Evolutionary conservation across 108 stramenopile species (phyloP).

Genomic region (Fistulifera pelliculosa): DNA sequence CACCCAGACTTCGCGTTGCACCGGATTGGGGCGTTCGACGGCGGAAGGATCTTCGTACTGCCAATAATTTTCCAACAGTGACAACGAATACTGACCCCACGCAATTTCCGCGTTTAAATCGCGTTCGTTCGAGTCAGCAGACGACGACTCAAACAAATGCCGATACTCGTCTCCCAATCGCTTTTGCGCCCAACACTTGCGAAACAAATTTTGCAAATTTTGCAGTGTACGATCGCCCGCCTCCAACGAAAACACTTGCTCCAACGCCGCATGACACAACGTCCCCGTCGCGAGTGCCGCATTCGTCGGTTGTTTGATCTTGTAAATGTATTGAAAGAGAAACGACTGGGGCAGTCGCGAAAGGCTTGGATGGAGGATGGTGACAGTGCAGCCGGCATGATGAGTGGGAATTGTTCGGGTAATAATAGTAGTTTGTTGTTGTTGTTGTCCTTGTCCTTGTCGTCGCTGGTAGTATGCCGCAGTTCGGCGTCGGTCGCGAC

Average conservation of each 20-base stretch:
- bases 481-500: too few relatives aligned
- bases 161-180: constrained; percentile 36
- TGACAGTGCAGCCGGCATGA: constrained; percentile 21
- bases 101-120: constrained; percentile 55
- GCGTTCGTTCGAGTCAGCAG: not conserved
- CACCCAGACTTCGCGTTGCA: constrained; percentile 70
- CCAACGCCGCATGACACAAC: constrained; percentile 71
- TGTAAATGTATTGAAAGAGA: constrained; percentile 73
- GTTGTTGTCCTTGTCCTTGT: too few relatives aligned
- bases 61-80: constrained; percentile 66
- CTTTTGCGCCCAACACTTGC: constrained; percentile 46
- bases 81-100: constrained; percentile 69
- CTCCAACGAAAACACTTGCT: constrained; percentile 70
- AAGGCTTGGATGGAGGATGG: constrained; percentile 74
- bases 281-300: constrained; percentile 57
- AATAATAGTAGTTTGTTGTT: too few relatives aligned
- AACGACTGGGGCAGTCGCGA: constrained; percentile 78
- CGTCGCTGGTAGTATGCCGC: too few relatives aligned
- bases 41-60: constrained; percentile 56
- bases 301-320: constrained; percentile 51
- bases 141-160: constrained; percentile 31
- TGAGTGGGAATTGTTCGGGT: too few relatives aligned
- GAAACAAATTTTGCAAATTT: constrained; percentile 69
- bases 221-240: constrained; percentile 59
- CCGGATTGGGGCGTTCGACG: constrained; percentile 46